Percentiles rank a stretch among this genome's conserved stretches.
phyloP scores from a whole-genome alignment of 2,329 filamentous ascomycete genomes.

The Ophiocordyceps australis region DNA sequence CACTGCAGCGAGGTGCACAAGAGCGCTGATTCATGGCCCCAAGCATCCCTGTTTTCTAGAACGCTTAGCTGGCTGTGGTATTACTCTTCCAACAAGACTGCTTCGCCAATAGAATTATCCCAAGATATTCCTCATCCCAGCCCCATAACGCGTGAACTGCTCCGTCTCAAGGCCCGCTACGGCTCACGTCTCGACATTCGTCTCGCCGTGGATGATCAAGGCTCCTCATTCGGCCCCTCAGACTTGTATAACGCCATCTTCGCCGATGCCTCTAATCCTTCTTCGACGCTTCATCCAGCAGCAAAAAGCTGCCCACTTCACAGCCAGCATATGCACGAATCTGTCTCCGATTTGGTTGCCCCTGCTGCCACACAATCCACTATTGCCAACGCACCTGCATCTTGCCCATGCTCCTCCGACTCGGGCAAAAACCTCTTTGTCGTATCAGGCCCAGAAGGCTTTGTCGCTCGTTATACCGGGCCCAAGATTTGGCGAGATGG shows the following conservation, averaged over 20 bases:
- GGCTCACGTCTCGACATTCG: slow-evolving; percentile 42
- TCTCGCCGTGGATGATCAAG: slow-evolving; percentile 73
- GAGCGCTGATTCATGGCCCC: neutral
- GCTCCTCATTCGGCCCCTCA: slow-evolving; percentile 38
- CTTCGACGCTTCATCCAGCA: neutral
- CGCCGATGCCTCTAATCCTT: neutral
- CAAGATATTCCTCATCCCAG: slow-evolving; percentile 13
- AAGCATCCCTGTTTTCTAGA: too few species aligned
- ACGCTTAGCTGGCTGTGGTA: too few species aligned
- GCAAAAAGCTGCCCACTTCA: slow-evolving; percentile 11
- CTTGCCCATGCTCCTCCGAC: slow-evolving; percentile 3
- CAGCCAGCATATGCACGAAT: slow-evolving; percentile 11
- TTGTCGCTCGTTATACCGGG: slow-evolving; percentile 66
- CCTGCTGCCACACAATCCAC: neutral
- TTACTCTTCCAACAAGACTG: slow-evolving; percentile 6
- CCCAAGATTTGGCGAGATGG: slow-evolving; percentile 59
- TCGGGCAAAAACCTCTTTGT: slow-evolving; percentile 50
- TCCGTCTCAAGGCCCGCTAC: slow-evolving; percentile 38
- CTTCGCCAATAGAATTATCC: slow-evolving; percentile 6
- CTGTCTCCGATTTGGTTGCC: slow-evolving; percentile 12
- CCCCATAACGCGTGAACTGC: slow-evolving; percentile 42
- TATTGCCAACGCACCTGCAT: too few species aligned
- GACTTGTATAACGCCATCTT: slow-evolving; percentile 22
- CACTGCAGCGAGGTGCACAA: slow-evolving; percentile 33
- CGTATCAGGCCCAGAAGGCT: slow-evolving; percentile 81